Evolutionary conservation across 768 basidiomycete species (phyloP).

Genomic region (Podaxis sp.): DNA sequence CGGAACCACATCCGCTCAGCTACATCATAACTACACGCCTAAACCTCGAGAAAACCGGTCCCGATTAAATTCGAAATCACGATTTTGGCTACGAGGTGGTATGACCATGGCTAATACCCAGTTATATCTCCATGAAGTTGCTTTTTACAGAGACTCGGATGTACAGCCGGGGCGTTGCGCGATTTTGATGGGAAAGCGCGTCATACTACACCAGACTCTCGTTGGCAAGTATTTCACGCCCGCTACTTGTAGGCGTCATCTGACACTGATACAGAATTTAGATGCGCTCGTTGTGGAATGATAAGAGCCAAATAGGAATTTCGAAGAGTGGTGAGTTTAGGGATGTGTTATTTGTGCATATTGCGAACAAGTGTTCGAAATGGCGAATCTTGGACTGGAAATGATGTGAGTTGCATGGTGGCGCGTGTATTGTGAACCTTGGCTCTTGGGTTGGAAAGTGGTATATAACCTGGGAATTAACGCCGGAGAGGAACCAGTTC

Average conservation of each 20-base stretch:
- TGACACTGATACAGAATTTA: background rate
- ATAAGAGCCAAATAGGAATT: background rate
- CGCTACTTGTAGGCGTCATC: background rate
- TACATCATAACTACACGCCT: background rate
- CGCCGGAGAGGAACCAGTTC: background rate
- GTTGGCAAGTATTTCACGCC: background rate
- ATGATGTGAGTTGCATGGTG: background rate
- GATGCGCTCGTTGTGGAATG: background rate
- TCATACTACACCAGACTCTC: background rate
- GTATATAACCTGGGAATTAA: background rate
- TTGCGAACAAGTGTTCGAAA: background rate
- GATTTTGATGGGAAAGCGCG: slow-evolving; percentile 1
- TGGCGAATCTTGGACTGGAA: background rate
- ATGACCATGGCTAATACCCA: background rate
- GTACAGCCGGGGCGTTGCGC: background rate
- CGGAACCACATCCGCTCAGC: background rate
- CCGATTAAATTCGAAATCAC: background rate
- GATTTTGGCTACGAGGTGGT: background rate
- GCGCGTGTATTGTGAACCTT: background rate
- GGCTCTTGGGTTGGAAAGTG: background rate
- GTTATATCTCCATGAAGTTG: background rate
- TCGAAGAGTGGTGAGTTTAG: background rate
- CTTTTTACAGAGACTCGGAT: background rate
- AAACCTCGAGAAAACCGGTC: background rate
- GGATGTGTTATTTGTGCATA: background rate